These are phyloP conservation scores for Acer negundo DNA, from an alignment of 345 rosid species.

Conservation along the genomic window DNA sequence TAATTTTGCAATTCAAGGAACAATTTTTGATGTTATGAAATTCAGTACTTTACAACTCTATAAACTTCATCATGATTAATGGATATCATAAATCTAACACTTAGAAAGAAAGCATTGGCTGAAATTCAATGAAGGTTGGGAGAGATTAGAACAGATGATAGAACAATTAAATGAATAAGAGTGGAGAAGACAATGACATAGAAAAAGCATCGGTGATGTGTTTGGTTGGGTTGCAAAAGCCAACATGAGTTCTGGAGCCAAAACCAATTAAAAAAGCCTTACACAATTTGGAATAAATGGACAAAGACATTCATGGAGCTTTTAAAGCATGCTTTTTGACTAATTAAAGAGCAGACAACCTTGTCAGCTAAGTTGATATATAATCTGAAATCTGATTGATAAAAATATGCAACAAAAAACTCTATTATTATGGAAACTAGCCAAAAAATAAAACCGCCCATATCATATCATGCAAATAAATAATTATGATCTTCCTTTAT, in stretches of 20 bases:
- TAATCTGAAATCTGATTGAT: background rate
- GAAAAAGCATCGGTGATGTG: constrained; percentile 12
- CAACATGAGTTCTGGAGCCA: constrained; percentile 20
- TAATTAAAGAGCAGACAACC: constrained; percentile 11
- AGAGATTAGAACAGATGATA: background rate
- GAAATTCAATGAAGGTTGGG: background rate
- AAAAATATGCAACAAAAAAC: background rate
- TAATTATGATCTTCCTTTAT: background rate
- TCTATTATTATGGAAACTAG: background rate
- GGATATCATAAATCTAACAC: too few relatives aligned
- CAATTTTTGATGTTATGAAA: background rate
- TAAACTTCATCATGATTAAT: too few relatives aligned
- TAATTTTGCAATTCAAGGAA: too few relatives aligned
- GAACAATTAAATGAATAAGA: background rate
- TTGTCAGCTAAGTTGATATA: constrained; percentile 23
- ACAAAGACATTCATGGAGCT: constrained; percentile 23
- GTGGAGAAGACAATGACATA: too few relatives aligned
- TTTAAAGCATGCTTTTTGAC: constrained; percentile 27
- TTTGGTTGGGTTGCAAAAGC: constrained; percentile 29
- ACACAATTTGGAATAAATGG: constrained; percentile 22
- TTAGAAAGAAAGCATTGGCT: background rate
- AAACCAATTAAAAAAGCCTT: background rate
- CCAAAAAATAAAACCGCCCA: background rate
- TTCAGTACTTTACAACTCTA: background rate
- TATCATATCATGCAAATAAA: background rate